Base-by-base conservation (phyloP, 208 protist species). In the Zelonia costaricensis region DNA sequence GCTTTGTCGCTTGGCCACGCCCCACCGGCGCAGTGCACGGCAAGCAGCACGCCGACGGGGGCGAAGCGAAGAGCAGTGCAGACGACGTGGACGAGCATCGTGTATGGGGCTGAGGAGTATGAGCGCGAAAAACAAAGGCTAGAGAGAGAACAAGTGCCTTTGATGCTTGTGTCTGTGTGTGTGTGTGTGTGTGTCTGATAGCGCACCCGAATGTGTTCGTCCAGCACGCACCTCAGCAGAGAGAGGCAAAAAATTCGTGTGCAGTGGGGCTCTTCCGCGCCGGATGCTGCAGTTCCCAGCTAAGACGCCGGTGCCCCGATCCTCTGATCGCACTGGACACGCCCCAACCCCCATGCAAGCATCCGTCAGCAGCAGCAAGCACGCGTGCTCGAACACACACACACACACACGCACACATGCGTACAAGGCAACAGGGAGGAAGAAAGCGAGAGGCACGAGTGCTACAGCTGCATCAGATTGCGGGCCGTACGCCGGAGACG, bases 1-100 rank as follows among this genome's bases (percentile, higher is more conserved):
- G 82, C 71, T 22, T 60, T 36, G 28, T 73, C 76, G 22, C 55
- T 81, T 13, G 85, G 78, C 76, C 85, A 86, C 35, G 62, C 56
- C 1, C 74, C 73, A 12, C 53, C 22, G 23, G 49, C 45, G 57
- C 65, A 86, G 69, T 92, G 79, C 16, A 76, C 85, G n/a, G 56
- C 53, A 13, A 86, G 10, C 42, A 86, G 75, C 22, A 86, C 40
- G 45, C 63, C 73, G 18, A 88, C 53, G 2, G 85, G 85, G 10
- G 79, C 58, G 10, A 88, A 59, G 23, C 76, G 79, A 31, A 88
- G 72, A 10, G 57, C 63, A 27, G 62, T 51, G 59, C 74, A 91
- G 38, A 80, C 28, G 4, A 53, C 42, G 56, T 73, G 48, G 27
- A 62, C 47, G 9, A 48, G 51, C 47, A 68, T 59, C 35, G 36